Base-by-base conservation (phyloP, 169 alveolate species). In the Plasmodium coatneyi region DNA sequence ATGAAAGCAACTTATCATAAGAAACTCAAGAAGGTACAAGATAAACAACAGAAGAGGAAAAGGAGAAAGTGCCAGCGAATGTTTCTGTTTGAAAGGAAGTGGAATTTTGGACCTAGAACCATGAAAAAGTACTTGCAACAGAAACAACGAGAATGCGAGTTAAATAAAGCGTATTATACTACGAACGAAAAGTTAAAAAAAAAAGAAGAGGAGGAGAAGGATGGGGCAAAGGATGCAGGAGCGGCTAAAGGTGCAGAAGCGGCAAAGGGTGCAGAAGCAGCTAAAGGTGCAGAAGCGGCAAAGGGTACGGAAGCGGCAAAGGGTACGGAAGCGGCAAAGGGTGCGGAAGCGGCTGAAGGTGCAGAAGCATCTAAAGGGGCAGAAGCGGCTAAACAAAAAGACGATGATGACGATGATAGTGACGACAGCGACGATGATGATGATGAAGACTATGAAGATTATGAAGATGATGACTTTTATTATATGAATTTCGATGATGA, bases 21-120 rank as follows among this genome's bases (percentile, higher is more conserved):
- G 0, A 14, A 76, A 4, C 83, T 76, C 28, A 32, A 76, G 9
- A 4, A 32, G 12, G 10, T 76, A 2, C 83, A 76, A 0, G 12
- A 14, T 9, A 76, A 32, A 76, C 83, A 76, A 32, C 7, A 32
- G 2, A 76, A 28, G 52, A 7, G 83, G 28, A 76, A 32, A 32
- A 0, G 0, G 49, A 76, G 3, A 2, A 76, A 76, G 52, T 76
- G 83, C 25, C 3, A 14, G 10, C 4, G 32, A 32, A 76, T 76
- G 39, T 32, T 9, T 49, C 16, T 1, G 52, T 76, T 76, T 32
- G 83, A 76, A 76, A 76, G 4, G 25, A 4, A 76, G 14, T 76
- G 83, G 83, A 76, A 76, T 76, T 25, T 19, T 10, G 83, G 54
- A 76, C 83, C 83, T 5, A 6, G 6, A 9, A 28, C 83, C 12